phyloP scores from a whole-genome alignment of 129 eudicot genomes.

The Apium graveolens region DNA sequence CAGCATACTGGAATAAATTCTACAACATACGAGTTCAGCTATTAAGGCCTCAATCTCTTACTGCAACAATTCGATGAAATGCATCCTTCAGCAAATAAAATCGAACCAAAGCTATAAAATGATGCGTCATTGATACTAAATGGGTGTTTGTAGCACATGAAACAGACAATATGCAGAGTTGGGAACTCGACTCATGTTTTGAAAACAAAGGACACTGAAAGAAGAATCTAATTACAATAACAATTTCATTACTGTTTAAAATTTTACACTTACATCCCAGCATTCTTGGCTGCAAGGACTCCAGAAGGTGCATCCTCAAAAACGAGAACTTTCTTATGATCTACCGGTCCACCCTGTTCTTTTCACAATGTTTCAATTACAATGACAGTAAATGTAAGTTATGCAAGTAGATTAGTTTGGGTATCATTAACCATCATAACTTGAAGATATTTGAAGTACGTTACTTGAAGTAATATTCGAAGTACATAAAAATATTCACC shows the following conservation, averaged over 20 bases:
- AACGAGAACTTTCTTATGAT: slow-evolving; percentile 62
- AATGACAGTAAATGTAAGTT: background rate
- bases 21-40: background rate
- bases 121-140: background rate
- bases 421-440: background rate
- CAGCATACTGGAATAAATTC: background rate
- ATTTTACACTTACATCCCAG: slow-evolving; percentile 99
- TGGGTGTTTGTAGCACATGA: background rate
- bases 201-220: background rate
- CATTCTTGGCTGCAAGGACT: slow-evolving; percentile 94
- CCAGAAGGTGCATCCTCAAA: slow-evolving; percentile 98
- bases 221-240: background rate
- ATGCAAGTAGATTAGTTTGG: background rate
- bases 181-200: background rate
- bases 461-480: background rate
- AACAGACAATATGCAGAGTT: background rate
- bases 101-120: background rate
- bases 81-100: background rate
- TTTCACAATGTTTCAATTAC: slow-evolving; percentile 6
- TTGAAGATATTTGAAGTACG: background rate
- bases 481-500: slow-evolving; percentile 28
- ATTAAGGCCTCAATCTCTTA: background rate
- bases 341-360: slow-evolving; percentile 70
- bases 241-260: background rate
- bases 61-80: background rate